A percentile compares a stretch with the other conserved stretches of the same genome.
phyloP scores from a whole-genome alignment of 495 filamentous ascomycete genomes.

The Penicillium daleae region DNA sequence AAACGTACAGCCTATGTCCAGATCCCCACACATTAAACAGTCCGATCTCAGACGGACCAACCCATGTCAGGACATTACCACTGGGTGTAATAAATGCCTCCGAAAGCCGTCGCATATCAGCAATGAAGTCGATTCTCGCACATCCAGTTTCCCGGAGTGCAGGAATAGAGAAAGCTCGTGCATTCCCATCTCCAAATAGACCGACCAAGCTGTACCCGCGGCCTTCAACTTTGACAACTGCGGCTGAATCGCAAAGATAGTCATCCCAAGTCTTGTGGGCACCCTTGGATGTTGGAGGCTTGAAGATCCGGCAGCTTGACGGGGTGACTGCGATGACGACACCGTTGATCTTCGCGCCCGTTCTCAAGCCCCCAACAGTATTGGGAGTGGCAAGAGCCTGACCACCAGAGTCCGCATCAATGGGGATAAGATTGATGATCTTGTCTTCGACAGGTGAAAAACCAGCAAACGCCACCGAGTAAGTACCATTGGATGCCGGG shows the following conservation, averaged over 20 bases:
- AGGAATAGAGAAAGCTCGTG: conserved; percentile 82
- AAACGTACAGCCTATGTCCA: conserved; percentile 58
- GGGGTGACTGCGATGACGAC: conserved; percentile 70
- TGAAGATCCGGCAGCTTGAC: conserved; percentile 80
- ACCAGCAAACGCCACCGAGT: conserved; percentile 74
- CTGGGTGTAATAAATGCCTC: conserved; percentile 70
- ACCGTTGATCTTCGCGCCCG: conserved; percentile 71
- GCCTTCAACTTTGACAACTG: conserved; percentile 70
- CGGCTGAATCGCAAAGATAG: conserved; percentile 75
- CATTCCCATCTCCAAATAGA: conserved; percentile 78
- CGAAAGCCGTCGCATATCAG: conserved; percentile 73
- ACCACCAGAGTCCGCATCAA: conserved; percentile 76
- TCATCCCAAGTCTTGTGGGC: conserved; percentile 87
- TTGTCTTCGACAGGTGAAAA: conserved; percentile 66
- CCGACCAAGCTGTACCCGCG: conserved; percentile 78
- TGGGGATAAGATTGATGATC: conserved; percentile 74
- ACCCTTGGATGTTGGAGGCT: conserved; percentile 80
- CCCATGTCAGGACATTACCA: conserved; percentile 85
- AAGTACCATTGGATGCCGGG: conserved; percentile 68
- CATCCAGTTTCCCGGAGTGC: conserved; percentile 83
- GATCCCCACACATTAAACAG: conserved; percentile 80
- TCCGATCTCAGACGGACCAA: conserved; percentile 82
- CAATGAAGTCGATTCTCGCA: conserved; percentile 58
- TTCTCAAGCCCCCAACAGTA: conserved; percentile 70
- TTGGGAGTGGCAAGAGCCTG: conserved; percentile 74